These are phyloP conservation scores for Arachis stenosperma DNA, from an alignment of 306 rosid species.

Conservation along the genomic window DNA sequence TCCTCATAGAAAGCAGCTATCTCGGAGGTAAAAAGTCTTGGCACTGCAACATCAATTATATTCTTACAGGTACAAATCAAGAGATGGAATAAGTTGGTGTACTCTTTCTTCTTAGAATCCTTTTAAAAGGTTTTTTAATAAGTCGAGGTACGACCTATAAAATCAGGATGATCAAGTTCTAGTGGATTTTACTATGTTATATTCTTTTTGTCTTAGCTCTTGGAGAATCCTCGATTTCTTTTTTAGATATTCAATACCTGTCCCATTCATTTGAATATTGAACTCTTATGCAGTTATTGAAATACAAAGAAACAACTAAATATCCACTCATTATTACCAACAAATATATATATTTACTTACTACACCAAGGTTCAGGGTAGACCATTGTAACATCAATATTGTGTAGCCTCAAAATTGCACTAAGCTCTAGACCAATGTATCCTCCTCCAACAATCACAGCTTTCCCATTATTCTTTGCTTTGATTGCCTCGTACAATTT, in stretches of 20 bases:
- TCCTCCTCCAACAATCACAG: constrained; percentile 97
- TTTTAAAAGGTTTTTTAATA: no score
- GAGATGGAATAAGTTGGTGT: neutral
- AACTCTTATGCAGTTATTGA: no score
- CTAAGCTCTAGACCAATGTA: constrained; percentile 95
- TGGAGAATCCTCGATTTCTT: no score
- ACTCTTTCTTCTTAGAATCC: no score
- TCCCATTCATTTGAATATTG: no score
- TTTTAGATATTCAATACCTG: no score
- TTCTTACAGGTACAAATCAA: neutral
- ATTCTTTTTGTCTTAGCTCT: no score
- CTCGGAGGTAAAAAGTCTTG: constrained; percentile 71
- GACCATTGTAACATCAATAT: constrained; percentile 83
- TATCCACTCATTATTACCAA: constrained; percentile 64
- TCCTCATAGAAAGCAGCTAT: constrained; percentile 77
- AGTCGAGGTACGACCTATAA: no score
- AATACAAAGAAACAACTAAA: no score
- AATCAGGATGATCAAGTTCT: no score
- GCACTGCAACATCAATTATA: constrained; percentile 56
- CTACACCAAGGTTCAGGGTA: constrained; percentile 99
- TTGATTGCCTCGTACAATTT: constrained; percentile 69
- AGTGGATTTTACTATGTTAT: no score
- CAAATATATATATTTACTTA: constrained; percentile 55
- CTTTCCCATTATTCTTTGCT: constrained; percentile 77
- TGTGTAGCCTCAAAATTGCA: constrained; percentile 82